These are phyloP conservation scores for Ceratobasidium theobromae DNA, from an alignment of 1,284 basidiomycete genomes.

Conservation along the genomic window DNA sequence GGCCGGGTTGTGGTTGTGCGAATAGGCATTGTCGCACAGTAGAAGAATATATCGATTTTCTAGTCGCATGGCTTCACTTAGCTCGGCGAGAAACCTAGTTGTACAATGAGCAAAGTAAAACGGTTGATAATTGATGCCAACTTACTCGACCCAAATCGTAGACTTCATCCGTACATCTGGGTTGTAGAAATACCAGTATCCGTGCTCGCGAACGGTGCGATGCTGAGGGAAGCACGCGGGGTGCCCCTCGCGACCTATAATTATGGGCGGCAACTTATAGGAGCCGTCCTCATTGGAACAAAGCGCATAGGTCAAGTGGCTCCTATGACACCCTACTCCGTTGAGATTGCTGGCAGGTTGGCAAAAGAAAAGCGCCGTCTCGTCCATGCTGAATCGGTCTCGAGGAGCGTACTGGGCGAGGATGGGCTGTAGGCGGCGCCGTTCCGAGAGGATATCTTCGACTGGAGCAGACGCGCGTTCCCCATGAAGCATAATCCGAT, in stretches of 20 bases:
- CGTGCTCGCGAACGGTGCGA: conserved; percentile 34
- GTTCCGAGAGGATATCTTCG: too few relatives aligned
- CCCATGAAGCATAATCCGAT: too few relatives aligned
- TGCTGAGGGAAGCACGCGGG: conserved; percentile 40
- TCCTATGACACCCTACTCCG: conserved; percentile 37
- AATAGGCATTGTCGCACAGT: conserved; percentile 10
- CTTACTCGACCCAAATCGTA: neutral
- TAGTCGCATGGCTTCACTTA: conserved; percentile 11
- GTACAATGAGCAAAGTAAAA: neutral
- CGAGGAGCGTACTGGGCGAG: conserved; percentile 33
- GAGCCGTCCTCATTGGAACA: conserved; percentile 43
- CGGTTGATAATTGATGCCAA: conserved; percentile 19
- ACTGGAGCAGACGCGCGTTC: too few relatives aligned
- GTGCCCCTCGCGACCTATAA: conserved; percentile 42
- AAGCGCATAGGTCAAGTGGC: conserved; percentile 42
- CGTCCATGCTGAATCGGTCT: conserved; percentile 46
- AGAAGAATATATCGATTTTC: conserved; percentile 25
- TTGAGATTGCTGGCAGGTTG: conserved; percentile 38
- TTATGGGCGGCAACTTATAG: conserved; percentile 39
- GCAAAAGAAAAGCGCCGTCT: conserved; percentile 44
- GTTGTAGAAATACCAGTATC: conserved; percentile 43
- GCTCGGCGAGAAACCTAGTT: neutral
- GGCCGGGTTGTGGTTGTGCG: conserved; percentile 17
- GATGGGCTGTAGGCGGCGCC: too few relatives aligned
- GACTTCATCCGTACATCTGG: conserved; percentile 45